Base-by-base conservation (phyloP, 805 yeast genomes). In the Schwanniomyces pseudopolymorphus region DNA sequence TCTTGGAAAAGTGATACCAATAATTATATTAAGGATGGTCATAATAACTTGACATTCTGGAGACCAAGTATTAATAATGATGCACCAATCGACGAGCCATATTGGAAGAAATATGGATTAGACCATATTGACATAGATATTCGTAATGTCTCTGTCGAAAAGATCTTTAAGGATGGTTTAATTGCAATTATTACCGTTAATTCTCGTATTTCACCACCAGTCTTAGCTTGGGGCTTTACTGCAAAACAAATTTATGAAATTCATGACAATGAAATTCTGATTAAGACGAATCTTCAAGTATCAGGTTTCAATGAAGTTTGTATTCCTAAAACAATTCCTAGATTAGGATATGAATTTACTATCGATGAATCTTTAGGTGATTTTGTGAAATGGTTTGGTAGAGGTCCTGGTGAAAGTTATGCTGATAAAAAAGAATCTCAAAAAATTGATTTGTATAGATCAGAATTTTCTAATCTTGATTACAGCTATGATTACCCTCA, bases 341-440 rank as follows among this genome's bases (percentile, higher is more conserved):
- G 72, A 14, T 48, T 68, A 13, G 72, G 72, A 7, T 57, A 62
- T 43, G 70, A 67, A 43, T 60, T 64, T 42, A 38, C 40, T 4
- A 25, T 53, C 13, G 42, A 39, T 37, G 47, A 48, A 2, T 44
- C 47, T 2, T 38, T 64, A 17, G 54, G 59, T 5, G 54, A 55
- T 3, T 33, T 36, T 4, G 64, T 57, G 2, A 42, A 35, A 21
- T 68, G 72, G 72, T 58, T 60, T 33, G 74, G 74, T 4, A 47
- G 63, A 16, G 70, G 70, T 7, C 70, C 69, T 6, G 67, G 61
- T 5, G 72, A 67, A 48, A 53, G 66, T 21, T 68, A 68, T 48
- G 48, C 60, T 13, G 74, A 68, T 45, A 61, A 63, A 44, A 53
- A 56, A 33, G 55, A 52, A 16, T 63, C 61, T 11, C 61, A 57